Conservation (phyloP, 305 asterid genomes). For the Fraxinus sp. region DNA sequence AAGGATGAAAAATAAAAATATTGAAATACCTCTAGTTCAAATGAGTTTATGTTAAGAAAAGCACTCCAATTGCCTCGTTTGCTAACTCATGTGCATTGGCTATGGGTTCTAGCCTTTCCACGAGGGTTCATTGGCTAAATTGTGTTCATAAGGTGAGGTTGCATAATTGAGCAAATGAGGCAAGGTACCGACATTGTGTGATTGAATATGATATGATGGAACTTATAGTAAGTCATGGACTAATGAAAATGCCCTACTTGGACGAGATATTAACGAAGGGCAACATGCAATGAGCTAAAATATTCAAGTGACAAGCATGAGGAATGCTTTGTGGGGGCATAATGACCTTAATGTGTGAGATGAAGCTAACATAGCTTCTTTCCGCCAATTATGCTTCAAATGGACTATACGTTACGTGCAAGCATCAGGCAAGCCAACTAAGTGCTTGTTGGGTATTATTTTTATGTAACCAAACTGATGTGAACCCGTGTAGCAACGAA, state of each 20-base stretch:
- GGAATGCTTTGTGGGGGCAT: background rate
- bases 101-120: background rate
- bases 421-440: background rate
- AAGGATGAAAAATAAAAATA: background rate
- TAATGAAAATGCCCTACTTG: background rate
- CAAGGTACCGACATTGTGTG: background rate
- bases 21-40: background rate
- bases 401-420: background rate
- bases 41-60: background rate
- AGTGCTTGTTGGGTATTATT: background rate
- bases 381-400: background rate
- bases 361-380: background rate
- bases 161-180: background rate
- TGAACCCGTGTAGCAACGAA: too few species aligned
- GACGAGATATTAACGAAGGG: background rate
- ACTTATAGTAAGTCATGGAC: background rate
- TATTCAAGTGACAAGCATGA: background rate
- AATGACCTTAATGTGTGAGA: background rate
- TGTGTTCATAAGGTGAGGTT: background rate
- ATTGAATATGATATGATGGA: background rate
- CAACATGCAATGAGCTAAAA: background rate
- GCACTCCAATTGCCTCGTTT: background rate
- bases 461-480: too few species aligned
- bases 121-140: background rate
- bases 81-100: background rate